Conservation (phyloP, 441 rosid genomes). For the Corymbia citriodora region DNA sequence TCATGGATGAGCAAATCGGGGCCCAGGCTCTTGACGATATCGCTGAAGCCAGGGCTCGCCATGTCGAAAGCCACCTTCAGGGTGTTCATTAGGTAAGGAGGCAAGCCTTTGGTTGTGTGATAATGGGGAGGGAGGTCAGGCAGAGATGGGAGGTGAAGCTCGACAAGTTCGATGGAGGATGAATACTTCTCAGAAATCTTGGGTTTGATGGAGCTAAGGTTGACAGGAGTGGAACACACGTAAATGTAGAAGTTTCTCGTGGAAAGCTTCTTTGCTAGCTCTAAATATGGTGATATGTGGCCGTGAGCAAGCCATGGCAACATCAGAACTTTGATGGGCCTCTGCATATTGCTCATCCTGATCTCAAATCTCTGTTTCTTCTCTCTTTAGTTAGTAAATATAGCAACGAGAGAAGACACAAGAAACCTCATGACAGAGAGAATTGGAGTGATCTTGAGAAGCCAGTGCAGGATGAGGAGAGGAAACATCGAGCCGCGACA, state of each 20-base stretch:
- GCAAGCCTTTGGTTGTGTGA: conserved; percentile 5
- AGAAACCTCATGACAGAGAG: neutral
- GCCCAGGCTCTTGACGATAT: neutral
- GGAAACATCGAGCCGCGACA: neutral
- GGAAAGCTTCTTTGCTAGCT: conserved; percentile 2
- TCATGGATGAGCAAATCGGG: neutral
- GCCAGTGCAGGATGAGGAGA: neutral
- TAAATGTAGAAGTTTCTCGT: neutral
- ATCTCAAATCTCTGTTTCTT: neutral
- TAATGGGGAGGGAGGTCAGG: conserved; percentile 3
- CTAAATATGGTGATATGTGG: conserved; percentile 9
- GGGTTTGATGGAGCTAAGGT: neutral
- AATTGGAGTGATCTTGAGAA: neutral
- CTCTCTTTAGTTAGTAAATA: neutral
- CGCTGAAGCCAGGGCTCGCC: neutral
- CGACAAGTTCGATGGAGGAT: conserved; percentile 4
- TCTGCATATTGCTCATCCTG: neutral
- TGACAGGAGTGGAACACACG: conserved; percentile 3
- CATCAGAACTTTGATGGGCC: neutral
- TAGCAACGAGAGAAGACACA: neutral
- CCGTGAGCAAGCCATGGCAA: conserved; percentile 15
- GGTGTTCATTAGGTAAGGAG: neutral
- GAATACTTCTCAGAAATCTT: neutral
- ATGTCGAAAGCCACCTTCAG: neutral
- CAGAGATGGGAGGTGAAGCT: neutral